Base-by-base conservation (phyloP, 2,329 filamentous ascomycete species). In the Xylariaceae sp. region DNA sequence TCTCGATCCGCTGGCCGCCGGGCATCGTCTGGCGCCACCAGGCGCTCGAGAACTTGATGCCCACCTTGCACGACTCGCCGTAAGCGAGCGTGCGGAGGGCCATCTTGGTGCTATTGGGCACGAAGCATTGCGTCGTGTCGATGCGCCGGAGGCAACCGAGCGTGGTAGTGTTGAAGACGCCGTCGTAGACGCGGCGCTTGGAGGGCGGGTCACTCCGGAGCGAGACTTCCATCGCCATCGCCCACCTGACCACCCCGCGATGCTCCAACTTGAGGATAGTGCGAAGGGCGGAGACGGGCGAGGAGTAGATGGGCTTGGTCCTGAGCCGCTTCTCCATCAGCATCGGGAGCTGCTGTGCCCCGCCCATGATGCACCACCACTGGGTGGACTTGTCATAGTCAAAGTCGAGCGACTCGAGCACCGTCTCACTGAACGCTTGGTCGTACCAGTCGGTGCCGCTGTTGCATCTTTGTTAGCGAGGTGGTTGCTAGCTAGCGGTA, bases 11-110 rank as follows among this genome's bases (percentile, higher is more conserved):
- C 7, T 31, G 12, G 28, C 12, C 28, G 7, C 12, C 28, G 28
- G 7, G 7, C 7, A 57, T 46, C 3, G 9, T 11, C n/a, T 60
- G 41, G 12, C 63, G 58, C 74, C 74, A 76, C 74, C 74, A 76
- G 9, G n/a, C n/a, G n/a, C n/a, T n/a, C n/a, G n/a, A n/a, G n/a
- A n/a, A n/a, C n/a, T n/a, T n/a, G n/a, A n/a, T n/a, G n/a, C n/a
- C n/a, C n/a, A n/a, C n/a, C n/a, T n/a, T n/a, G 63, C 57, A 6
- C 54, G 51, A n/a, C 56, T 68, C 57, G 44, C 63, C 70, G 53
- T 75, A 75, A 21, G 56, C 52, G 3, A 76, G 63, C 7, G 53
- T 56, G 11, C 73, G 70, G 44, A 73, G 69, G 8, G 71, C 74
- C 14, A 58, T 37, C 24, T 70, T 70, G 50, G 67, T 67, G 16